Conservation (phyloP, 352 stramenopile genomes). For the Pythium aquatile region DNA sequence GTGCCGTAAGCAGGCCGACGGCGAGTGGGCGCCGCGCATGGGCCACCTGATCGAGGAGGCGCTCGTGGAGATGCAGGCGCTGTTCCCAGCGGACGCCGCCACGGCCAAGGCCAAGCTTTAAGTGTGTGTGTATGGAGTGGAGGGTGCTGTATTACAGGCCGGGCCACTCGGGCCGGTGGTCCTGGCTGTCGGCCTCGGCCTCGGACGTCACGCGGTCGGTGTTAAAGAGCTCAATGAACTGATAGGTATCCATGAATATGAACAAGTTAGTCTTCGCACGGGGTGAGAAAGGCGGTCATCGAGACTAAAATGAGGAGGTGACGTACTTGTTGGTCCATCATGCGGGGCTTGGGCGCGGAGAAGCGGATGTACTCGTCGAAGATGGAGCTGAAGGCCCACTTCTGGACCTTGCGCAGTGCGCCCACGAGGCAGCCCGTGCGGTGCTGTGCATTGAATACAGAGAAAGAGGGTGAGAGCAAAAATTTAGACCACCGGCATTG, state of each 20-base stretch:
- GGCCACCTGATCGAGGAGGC: slow-evolving; percentile 75
- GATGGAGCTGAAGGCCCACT: slow-evolving; percentile 81
- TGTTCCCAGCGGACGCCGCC: slow-evolving; percentile 38
- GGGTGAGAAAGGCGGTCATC: background rate
- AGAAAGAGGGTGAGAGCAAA: background rate
- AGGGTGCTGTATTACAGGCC: slow-evolving; percentile 31
- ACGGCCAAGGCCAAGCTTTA: slow-evolving; percentile 41
- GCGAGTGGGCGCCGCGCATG: slow-evolving; percentile 54
- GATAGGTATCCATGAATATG: slow-evolving; percentile 1
- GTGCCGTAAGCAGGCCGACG: slow-evolving; percentile 40
- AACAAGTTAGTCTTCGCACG: background rate
- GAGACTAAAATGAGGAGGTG: background rate
- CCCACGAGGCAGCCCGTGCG: slow-evolving; percentile 78
- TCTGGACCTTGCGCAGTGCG: slow-evolving; percentile 77
- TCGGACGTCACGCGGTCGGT: slow-evolving; percentile 67
- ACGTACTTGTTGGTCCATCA: slow-evolving; percentile 85
- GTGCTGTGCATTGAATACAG: slow-evolving; percentile 37
- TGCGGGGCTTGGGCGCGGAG: slow-evolving; percentile 78
- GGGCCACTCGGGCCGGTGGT: slow-evolving; percentile 65
- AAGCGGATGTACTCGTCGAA: slow-evolving; percentile 88
- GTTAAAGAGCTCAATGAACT: slow-evolving; percentile 88
- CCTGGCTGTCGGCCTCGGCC: slow-evolving; percentile 26
- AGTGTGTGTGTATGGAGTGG: background rate
- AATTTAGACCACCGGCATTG: background rate
- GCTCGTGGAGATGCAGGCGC: slow-evolving; percentile 74